Percentiles rank a stretch among this genome's conserved stretches.
Evolutionary conservation across 345 rosid species (phyloP).

Genomic region (Streptanthus diversifolius): DNA sequence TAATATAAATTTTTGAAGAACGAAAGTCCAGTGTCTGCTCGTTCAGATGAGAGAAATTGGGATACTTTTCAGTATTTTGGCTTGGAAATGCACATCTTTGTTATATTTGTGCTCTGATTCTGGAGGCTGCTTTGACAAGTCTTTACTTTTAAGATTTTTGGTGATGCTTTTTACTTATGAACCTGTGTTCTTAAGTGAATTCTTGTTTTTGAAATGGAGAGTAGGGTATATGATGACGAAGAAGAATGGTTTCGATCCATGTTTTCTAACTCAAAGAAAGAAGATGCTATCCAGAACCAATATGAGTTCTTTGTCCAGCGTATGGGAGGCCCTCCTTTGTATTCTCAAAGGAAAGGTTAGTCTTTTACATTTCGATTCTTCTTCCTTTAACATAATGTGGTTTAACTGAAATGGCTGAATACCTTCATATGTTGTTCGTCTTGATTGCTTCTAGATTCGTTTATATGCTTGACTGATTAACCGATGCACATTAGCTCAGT

Average conservation of each 20-base stretch:
- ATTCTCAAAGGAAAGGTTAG: constrained; percentile 73
- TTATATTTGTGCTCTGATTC: not conserved
- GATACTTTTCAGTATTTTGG: not conserved
- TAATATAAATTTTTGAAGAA: not conserved
- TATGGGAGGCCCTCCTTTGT: constrained; percentile 95
- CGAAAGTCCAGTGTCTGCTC: not conserved
- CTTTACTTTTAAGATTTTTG: not conserved
- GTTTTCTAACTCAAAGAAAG: constrained; percentile 66
- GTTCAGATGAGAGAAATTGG: not conserved
- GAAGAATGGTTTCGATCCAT: constrained; percentile 86
- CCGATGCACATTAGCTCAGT: not conserved
- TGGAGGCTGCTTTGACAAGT: not conserved
- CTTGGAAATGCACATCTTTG: not conserved
- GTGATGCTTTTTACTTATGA: not conserved
- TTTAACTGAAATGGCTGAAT: not conserved
- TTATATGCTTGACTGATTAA: not conserved
- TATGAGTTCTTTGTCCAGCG: constrained; percentile 90
- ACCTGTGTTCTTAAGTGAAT: not conserved
- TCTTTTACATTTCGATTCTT: not conserved
- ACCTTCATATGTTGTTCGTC: not conserved
- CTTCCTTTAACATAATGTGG: not conserved
- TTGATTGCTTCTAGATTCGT: not conserved
- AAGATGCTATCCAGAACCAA: constrained; percentile 83
- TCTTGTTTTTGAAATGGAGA: not conserved
- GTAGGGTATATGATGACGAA: constrained; percentile 78